These are phyloP conservation scores for Citropsis articulata DNA, from an alignment of 345 rosid genomes.

Conservation along the genomic window DNA sequence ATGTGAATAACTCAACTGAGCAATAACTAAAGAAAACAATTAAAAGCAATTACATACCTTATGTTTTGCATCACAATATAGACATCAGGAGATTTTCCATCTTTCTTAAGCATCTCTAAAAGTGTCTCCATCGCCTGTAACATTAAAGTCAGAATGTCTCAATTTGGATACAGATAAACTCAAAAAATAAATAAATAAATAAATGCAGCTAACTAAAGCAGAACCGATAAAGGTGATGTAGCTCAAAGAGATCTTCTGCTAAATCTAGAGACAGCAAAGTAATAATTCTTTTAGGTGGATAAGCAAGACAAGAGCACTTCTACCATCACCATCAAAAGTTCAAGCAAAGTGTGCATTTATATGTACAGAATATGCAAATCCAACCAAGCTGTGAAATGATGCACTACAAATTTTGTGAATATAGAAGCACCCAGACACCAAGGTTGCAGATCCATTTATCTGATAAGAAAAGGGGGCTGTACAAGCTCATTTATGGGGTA, in stretches of 20 bases:
- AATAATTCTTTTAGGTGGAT: not conserved
- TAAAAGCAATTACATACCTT: constrained; percentile 45
- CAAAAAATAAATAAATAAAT: not conserved
- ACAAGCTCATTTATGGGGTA: not conserved
- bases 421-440: not conserved
- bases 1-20: not conserved
- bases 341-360: not conserved
- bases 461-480: not conserved
- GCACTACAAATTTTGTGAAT: not conserved
- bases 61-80: constrained; percentile 59
- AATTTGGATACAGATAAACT: not conserved
- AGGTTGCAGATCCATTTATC: not conserved
- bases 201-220: not conserved
- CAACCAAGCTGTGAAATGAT: not conserved
- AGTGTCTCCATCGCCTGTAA: constrained; percentile 71
- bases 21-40: not conserved
- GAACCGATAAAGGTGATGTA: not conserved
- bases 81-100: constrained; percentile 56
- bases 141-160: not conserved
- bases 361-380: not conserved
- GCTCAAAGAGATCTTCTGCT: not conserved
- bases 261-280: not conserved
- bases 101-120: constrained; percentile 77
- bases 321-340: not conserved
- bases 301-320: not conserved